phyloP scores from a whole-genome alignment of 495 filamentous ascomycete species.

The Neurospora sp. region DNA sequence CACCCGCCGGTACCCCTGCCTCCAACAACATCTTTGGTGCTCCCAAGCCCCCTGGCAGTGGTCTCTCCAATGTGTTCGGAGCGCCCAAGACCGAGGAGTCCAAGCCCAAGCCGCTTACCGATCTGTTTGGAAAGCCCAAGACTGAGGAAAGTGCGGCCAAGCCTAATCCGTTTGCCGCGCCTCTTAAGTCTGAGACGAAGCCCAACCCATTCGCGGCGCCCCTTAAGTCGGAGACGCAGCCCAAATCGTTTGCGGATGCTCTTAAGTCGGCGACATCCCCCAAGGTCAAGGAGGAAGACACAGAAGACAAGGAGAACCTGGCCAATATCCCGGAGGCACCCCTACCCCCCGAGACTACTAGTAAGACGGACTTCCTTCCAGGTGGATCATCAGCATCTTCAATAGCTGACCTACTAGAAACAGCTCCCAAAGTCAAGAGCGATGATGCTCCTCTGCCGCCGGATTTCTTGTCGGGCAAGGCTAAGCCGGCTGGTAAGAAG shows the following conservation, averaged over 20 bases:
- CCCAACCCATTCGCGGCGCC: not conserved
- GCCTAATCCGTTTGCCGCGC: not conserved
- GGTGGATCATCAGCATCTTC: constrained; percentile 64
- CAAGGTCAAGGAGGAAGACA: constrained; percentile 28
- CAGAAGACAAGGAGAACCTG: constrained; percentile 21
- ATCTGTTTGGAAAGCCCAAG: constrained; percentile 11
- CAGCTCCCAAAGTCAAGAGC: constrained; percentile 19
- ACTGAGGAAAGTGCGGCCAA: constrained; percentile 12
- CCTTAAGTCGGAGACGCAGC: not conserved
- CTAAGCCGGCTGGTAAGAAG: constrained; percentile 7
- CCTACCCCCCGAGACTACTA: constrained; percentile 68
- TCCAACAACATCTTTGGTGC: constrained; percentile 25
- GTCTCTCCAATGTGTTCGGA: not conserved
- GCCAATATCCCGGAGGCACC: constrained; percentile 42
- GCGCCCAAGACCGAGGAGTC: constrained; percentile 3
- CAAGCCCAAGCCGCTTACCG: constrained; percentile 4
- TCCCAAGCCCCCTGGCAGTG: constrained; percentile 6
- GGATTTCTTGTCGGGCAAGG: constrained; percentile 5
- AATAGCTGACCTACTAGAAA: constrained; percentile 28
- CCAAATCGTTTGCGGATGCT: not conserved
- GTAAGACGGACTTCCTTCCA: constrained; percentile 51
- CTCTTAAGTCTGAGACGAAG: not conserved
- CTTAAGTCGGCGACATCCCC: constrained; percentile 6
- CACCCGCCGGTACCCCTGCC: constrained; percentile 44
- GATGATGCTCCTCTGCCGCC: constrained; percentile 21